A percentile compares a stretch with the other conserved stretches of the same genome.
Conservation (phyloP, 2,329 filamentous ascomycete species). For the Penicillium griseofulvum region DNA sequence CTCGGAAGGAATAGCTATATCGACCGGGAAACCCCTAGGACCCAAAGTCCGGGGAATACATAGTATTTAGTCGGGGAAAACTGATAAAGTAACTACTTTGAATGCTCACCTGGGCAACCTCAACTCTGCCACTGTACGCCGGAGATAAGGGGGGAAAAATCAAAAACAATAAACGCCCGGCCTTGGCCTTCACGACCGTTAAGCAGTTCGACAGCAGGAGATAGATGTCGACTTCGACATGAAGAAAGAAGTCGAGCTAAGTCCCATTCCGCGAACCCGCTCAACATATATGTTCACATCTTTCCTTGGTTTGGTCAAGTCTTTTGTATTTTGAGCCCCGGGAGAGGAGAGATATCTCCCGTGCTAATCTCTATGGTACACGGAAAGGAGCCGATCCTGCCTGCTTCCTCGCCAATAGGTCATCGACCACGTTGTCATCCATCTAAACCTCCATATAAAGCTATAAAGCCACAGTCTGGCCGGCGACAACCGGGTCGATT, state of each 20-base stretch:
- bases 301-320: not conserved
- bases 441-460: not conserved
- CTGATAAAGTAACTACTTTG: not conserved
- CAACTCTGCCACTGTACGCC: not conserved
- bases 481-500: not conserved
- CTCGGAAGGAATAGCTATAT: not conserved
- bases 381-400: slow-evolving; percentile 13
- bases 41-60: not conserved
- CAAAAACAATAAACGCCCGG: not conserved
- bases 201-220: not conserved
- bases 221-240: not conserved
- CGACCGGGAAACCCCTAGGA: not conserved
- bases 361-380: slow-evolving; percentile 26
- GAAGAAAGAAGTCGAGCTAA: not conserved
- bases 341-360: slow-evolving; percentile 11
- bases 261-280: too few species aligned
- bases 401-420: slow-evolving; percentile 9
- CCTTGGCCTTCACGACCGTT: not conserved
- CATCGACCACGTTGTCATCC: slow-evolving; percentile 1
- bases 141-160: not conserved
- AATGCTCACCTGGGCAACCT: too few species aligned
- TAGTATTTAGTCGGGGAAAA: not conserved
- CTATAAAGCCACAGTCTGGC: not conserved
- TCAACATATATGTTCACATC: not conserved
- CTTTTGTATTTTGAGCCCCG: slow-evolving; percentile 4